phyloP scores from a whole-genome alignment of 768 basidiomycete genomes.

The Cubamyces sp. region DNA sequence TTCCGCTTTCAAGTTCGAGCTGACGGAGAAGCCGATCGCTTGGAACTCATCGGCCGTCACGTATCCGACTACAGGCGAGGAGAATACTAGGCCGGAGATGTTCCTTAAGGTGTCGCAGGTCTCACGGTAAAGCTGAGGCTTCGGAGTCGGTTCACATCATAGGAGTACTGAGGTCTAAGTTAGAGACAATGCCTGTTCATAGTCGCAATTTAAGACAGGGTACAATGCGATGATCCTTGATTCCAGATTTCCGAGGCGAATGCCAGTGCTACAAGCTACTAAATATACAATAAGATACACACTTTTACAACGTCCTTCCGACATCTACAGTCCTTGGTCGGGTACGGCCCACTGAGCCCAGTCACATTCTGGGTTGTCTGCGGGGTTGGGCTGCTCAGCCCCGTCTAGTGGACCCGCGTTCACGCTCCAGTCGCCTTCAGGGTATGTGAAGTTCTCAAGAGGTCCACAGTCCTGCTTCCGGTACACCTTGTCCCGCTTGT shows the following conservation, averaged over 20 bases:
- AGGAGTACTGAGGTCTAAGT: neutral
- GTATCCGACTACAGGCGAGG: constrained; percentile 18
- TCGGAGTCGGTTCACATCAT: neutral
- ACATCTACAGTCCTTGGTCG: neutral
- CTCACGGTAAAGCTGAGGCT: neutral
- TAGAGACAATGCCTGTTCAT: no score
- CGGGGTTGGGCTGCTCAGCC: no score
- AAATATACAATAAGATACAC: neutral
- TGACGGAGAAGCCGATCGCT: constrained; percentile 7
- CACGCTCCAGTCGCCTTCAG: no score
- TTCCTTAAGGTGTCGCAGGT: constrained; percentile 12
- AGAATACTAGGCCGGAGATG: constrained; percentile 14
- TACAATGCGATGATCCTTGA: neutral
- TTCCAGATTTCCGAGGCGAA: no score
- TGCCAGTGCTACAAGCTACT: neutral
- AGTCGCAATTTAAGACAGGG: neutral
- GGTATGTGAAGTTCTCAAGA: no score
- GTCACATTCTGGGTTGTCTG: neutral
- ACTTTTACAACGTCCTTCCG: neutral
- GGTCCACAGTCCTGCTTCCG: no score
- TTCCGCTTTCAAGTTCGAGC: constrained; percentile 22
- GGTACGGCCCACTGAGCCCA: neutral
- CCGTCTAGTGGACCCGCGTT: no score
- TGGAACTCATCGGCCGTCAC: constrained; percentile 16
- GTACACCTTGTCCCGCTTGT: no score